A percentile compares a stretch with the other conserved stretches of the same genome.
phyloP scores from a whole-genome alignment of 768 basidiomycete species.

The Sarcodon aspratus region DNA sequence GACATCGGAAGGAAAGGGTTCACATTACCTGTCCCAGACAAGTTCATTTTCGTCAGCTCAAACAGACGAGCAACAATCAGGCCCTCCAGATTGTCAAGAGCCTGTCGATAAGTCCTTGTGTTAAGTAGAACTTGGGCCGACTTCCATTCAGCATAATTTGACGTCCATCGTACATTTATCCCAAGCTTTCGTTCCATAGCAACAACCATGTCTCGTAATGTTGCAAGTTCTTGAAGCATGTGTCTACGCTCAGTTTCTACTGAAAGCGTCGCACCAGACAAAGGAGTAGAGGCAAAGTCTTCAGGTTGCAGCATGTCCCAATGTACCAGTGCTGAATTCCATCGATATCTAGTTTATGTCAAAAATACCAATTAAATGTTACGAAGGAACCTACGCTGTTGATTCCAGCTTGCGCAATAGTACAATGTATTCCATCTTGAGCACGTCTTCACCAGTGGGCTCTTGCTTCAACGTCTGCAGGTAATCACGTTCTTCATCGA shows the following conservation, averaged over 20 bases:
- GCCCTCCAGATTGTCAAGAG: conserved; percentile 20
- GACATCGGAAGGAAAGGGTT: background rate
- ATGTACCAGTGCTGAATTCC: too few relatives aligned
- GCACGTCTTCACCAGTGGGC: conserved; percentile 14
- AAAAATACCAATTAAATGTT: too few relatives aligned
- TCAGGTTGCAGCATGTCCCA: too few relatives aligned
- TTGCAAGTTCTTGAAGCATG: conserved; percentile 9
- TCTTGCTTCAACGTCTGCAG: conserved; percentile 16
- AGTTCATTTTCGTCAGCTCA: conserved; percentile 26
- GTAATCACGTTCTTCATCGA: conserved; percentile 14
- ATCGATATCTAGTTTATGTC: too few relatives aligned
- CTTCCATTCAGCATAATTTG: conserved; percentile 13
- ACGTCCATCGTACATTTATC: conserved; percentile 17
- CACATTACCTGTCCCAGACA: conserved; percentile 22
- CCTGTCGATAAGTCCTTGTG: conserved; percentile 14
- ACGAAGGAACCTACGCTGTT: conserved; percentile 4
- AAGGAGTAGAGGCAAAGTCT: too few relatives aligned
- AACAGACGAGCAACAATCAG: conserved; percentile 24
- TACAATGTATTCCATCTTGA: conserved; percentile 21
- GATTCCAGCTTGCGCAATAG: conserved; percentile 12
- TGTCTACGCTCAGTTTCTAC: conserved; percentile 14
- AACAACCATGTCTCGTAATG: conserved; percentile 8
- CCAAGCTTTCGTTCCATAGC: conserved; percentile 12
- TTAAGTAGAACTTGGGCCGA: conserved; percentile 7
- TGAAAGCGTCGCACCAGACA: conserved; percentile 12